Base-by-base conservation (phyloP, 2,329 filamentous ascomycete genomes). In the Coniella lustricola region DNA sequence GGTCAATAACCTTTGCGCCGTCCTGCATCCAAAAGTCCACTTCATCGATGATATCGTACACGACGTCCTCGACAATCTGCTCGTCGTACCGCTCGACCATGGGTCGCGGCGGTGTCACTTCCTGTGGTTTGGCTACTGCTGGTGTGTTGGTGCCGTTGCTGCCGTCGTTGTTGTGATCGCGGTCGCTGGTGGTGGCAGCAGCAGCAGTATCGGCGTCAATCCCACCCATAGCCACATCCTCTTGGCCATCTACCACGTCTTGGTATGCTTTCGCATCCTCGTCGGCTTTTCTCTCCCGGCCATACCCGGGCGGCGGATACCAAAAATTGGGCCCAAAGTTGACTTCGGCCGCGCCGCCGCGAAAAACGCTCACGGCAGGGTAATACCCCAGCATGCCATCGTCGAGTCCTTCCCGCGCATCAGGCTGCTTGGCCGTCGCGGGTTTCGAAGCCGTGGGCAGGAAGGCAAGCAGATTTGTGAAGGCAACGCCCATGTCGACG, bases 371-470 rank as follows among this genome's bases (percentile, higher is more conserved):
- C 17, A 98, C 82, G 18, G 90, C 88, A 1, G 93, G 93, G 61
- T 95, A 95, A 68, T 98, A 98, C 10, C 93, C 94, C 2, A 96
- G 78, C 76, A 93, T 87, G 32, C 91, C 93, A 61, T 98, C 93
- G 61, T 98, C 93, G 53, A 95, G 81, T 22, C 89, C 89, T 53
- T 93, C 86, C 43, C 93, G 76, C 16, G 87, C 89, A 12, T 87
- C 88, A 36, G 85, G 76, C 55, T 86, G 82, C 44, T 53, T 53
- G 22, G 48, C 51, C 5, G 77, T 70, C 51, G 82, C 78, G 4
- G 85, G 84, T 52, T 81, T 82, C 4, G 88, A 95, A 1, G 93
- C 90, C 0, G 90, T 91, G 0, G 93, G 93, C 1, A 98, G 73
- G 67, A 98, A 98, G 3, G 90, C 84, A 21, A 96, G 79, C 1